These are phyloP conservation scores for Aspergillus tubingensis DNA, from an alignment of 2,329 filamentous ascomycete genomes.

Conservation along the genomic window DNA sequence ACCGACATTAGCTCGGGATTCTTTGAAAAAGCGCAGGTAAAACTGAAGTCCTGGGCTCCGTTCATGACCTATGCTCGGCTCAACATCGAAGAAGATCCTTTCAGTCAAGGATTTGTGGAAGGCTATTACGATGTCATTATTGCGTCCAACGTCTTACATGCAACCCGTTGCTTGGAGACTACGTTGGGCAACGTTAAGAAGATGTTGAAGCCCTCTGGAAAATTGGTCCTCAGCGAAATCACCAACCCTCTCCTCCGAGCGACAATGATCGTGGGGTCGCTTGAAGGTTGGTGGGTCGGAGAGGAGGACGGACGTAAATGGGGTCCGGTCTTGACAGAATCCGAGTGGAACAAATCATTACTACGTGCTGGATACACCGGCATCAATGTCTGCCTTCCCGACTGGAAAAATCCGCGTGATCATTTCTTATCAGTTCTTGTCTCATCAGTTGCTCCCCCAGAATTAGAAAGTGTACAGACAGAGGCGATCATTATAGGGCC, in stretches of 20 bases:
- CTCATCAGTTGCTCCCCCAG: neutral
- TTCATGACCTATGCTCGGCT: neutral
- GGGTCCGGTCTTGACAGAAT: neutral
- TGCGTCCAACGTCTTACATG: conserved; percentile 6
- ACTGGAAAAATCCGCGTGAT: neutral
- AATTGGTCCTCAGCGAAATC: conserved; percentile 57
- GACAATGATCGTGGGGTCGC: neutral
- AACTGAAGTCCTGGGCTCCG: neutral
- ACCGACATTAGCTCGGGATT: conserved; percentile 2
- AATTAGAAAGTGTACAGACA: neutral
- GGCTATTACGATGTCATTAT: conserved; percentile 6
- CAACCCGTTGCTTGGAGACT: neutral
- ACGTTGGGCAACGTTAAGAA: conserved; percentile 17
- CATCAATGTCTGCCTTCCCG: neutral
- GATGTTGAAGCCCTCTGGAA: conserved; percentile 53
- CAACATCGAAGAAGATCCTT: conserved; percentile 9
- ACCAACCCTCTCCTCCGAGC: neutral
- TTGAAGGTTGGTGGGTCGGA: conserved; percentile 7
- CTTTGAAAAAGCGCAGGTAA: neutral
- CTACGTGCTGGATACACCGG: neutral
- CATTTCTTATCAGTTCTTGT: neutral
- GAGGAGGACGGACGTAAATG: neutral
- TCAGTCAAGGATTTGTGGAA: conserved; percentile 6
- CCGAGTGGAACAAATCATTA: neutral
- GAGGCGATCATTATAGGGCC: neutral